These are phyloP conservation scores for Exophiala viscosa DNA, from an alignment of 2,329 filamentous ascomycete genomes.

Conservation along the genomic window DNA sequence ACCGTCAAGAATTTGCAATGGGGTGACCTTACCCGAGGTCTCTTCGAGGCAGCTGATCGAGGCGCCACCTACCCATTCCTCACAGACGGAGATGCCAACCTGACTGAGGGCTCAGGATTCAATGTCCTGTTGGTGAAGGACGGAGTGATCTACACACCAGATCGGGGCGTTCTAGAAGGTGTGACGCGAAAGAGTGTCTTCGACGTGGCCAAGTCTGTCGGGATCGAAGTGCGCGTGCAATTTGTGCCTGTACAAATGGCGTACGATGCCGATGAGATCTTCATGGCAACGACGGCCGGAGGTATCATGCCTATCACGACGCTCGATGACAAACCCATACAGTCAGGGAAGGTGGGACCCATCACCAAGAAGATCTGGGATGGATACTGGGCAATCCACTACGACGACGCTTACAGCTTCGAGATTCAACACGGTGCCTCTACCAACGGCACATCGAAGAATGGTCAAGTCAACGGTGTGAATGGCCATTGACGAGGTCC, in stretches of 20 bases:
- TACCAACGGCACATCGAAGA: neutral
- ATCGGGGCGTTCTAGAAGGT: constrained; percentile 48
- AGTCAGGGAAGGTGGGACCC: constrained; percentile 43
- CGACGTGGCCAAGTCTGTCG: constrained; percentile 37
- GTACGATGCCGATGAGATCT: constrained; percentile 48
- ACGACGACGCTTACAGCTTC: constrained; percentile 38
- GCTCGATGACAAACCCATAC: constrained; percentile 44
- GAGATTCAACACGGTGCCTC: constrained; percentile 14
- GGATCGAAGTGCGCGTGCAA: constrained; percentile 39
- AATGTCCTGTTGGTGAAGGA: constrained; percentile 49
- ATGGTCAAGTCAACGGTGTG: neutral
- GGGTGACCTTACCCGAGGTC: constrained; percentile 46
- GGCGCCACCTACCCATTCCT: constrained; percentile 49
- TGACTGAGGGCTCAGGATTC: constrained; percentile 52
- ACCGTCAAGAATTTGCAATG: constrained; percentile 53
- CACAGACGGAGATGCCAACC: constrained; percentile 48
- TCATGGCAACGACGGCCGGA: constrained; percentile 53
- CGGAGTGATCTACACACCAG: constrained; percentile 44
- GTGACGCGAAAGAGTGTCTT: constrained; percentile 50
- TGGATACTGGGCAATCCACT: constrained; percentile 50
- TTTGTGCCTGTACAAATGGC: constrained; percentile 41
- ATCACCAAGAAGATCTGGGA: constrained; percentile 51
- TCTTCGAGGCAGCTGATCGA: constrained; percentile 48
- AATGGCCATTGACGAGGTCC: constrained; percentile 1
- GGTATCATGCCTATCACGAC: constrained; percentile 53